Base-by-base conservation (phyloP, 2,329 filamentous ascomycete species). In the Penicillium sp. region DNA sequence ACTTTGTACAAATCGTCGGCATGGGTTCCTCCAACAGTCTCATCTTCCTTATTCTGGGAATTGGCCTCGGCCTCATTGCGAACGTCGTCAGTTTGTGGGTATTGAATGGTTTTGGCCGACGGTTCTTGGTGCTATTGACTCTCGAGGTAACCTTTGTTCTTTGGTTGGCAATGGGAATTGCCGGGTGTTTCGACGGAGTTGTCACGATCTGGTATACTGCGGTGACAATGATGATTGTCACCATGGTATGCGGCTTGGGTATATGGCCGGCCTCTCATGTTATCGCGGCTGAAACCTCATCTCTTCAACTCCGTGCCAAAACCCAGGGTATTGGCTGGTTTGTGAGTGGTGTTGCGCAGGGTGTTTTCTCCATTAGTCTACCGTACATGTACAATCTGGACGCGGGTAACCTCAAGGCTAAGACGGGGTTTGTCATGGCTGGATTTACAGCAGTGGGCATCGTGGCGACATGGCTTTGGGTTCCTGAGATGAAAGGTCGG, bases 401-500 rank as follows among this genome's bases (percentile, higher is more conserved):
- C 3, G 10, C 52, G 25, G 57, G 58, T 2, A 47, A 62, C 13
- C 48, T 60, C 7, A 44, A 42, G 4, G 59, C 55, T 3, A 58
- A 57, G 35, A 62, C 53, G 2, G 59, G 57, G 3, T 62, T 62
- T 13, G 55, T 60, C 2, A 58, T 62, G 53, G 51, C 53, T 5
- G 55, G 51, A 16, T 57, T 62, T 22, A 53, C 57, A 4, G 46
- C 50, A 4, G 38, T 58, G 13, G 57, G 48, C 1, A 31, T 56
- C 9, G 16, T 70, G 3, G 25, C 74, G 1, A 70, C 74, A 0
- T 83, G 70, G 64, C 66, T 75, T 7, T 68, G 67, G 30, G 67
- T 82, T 0, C 80, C 80, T 0, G 80, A 83, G 59, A 81, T 79
- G 65, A 77, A 76, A 63, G 77, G 74, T 3, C 63, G 77, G 22